Conservation (phyloP, 1,284 basidiomycete species). For the Tranzscheliella williamsii region DNA sequence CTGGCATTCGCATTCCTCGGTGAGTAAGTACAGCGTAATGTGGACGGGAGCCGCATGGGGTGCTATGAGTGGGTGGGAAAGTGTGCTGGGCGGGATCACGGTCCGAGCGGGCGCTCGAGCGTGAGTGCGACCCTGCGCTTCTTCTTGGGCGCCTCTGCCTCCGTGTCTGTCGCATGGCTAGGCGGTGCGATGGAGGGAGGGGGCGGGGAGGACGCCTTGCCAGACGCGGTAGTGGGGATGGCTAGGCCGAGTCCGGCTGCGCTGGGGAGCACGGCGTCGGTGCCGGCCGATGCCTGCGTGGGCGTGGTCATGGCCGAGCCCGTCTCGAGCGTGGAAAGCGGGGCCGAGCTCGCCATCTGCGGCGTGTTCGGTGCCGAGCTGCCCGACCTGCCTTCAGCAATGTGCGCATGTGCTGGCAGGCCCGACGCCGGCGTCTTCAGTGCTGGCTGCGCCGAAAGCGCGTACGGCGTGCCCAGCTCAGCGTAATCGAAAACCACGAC, state of each 20-base stretch:
- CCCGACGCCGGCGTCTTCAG: slow-evolving; percentile 24
- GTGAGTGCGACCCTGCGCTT: slow-evolving; percentile 82
- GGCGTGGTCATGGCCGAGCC: background rate
- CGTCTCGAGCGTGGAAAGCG: slow-evolving; percentile 10
- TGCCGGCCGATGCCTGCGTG: slow-evolving; percentile 4
- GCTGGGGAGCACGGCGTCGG: slow-evolving; percentile 60
- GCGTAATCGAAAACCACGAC: slow-evolving; percentile 77
- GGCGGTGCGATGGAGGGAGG: slow-evolving; percentile 12
- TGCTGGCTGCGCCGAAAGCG: slow-evolving; percentile 41
- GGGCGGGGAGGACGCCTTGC: background rate
- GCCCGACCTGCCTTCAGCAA: slow-evolving; percentile 21
- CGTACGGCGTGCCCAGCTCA: slow-evolving; percentile 74
- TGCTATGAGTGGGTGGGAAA: no score
- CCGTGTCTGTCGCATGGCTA: slow-evolving; percentile 55
- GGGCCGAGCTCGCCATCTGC: slow-evolving; percentile 15
- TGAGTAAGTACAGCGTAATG: no score
- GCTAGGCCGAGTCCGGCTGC: slow-evolving; percentile 49
- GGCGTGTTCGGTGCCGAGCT: slow-evolving; percentile 19
- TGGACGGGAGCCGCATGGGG: no score
- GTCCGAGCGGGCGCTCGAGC: slow-evolving; percentile 60
- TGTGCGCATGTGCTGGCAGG: slow-evolving; percentile 18
- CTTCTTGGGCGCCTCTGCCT: slow-evolving; percentile 74
- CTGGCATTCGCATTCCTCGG: no score
- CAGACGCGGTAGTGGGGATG: slow-evolving; percentile 1
- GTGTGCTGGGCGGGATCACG: no score